Evolutionary conservation across 495 filamentous ascomycete species (phyloP), one percentile per base, ranked within the genome.

Genomic region (Penicillium chermesinum): DNA sequence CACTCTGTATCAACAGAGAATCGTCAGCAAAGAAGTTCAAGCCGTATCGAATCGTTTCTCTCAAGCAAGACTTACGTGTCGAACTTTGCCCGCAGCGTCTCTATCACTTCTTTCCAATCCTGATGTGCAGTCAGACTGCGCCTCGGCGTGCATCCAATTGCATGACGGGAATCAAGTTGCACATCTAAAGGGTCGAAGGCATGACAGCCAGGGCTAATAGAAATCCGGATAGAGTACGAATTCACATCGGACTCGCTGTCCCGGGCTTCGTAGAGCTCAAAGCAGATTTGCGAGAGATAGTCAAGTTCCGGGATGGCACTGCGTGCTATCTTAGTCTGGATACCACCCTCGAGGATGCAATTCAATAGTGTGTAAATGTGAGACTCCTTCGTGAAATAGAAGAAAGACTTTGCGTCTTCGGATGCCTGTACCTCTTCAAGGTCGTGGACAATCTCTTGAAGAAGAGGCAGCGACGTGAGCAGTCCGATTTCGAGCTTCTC

Each of bases 361-460:
- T 98, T 98, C 38, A 98, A 78, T 22, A 98, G 78, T 14, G 93
- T 97, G 70, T 98, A 98, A 55, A 98, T 96, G 57, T 98, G 93
- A 4, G 87, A 93, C 71, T 98, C 93, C 62, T 98, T 98, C 20
- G 93, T 98, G 63, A 98, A 98, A 69, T 98, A 98, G 72, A 97
- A 84, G 72, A 96, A 96, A 3, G 85, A 90, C 59, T 96, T 96
- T 15, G 89, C 90, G 61, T 91, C 86, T 40, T 88, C 80, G 0
- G 87, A 91, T 3, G 93, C 91, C 67, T 97, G 93, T 54, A 97
- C 88, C 63, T 96, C 89, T 70, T 98, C 93, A n/a, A 98, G 76
- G 61, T 97, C 89, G 55, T 86, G 82, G 7, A 98, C 93, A 60
- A 98, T 95, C 67, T 96, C 93, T 67, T 89, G 90, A 27, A 98